Conservation (phyloP, 2,329 filamentous ascomycete genomes). For the Chaetomium olivaceum region DNA sequence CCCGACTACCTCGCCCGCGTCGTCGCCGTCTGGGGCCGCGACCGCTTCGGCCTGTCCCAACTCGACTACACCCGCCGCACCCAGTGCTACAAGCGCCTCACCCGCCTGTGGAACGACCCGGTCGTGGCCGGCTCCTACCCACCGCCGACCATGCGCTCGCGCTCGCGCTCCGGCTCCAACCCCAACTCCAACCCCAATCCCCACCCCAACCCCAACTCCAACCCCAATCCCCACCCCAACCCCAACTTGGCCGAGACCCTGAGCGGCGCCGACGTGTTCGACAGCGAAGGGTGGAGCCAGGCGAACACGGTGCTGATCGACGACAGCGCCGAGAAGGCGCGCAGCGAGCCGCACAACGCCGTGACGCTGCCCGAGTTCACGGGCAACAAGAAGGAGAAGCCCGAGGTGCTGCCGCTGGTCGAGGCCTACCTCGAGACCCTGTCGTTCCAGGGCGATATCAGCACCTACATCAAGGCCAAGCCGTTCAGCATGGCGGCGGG, state of each 20-base stretch:
- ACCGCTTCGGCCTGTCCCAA: constrained; percentile 67
- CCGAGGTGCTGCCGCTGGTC: constrained; percentile 55
- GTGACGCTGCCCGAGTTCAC: constrained; percentile 78
- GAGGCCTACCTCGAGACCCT: constrained; percentile 62
- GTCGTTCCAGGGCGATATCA: constrained; percentile 59
- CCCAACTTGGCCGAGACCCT: background rate
- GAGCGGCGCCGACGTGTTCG: background rate
- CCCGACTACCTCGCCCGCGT: constrained; percentile 55
- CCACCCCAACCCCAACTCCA: too few relatives aligned
- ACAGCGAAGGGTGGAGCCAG: constrained; percentile 66
- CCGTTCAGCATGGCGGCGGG: constrained; percentile 55
- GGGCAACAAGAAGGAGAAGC: constrained; percentile 45
- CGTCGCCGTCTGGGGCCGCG: constrained; percentile 74
- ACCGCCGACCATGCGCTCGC: constrained; percentile 27
- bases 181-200: too few relatives aligned
- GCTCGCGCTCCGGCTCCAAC: too few relatives aligned
- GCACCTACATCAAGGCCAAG: constrained; percentile 55
- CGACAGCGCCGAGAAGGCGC: constrained; percentile 78
- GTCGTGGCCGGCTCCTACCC: constrained; percentile 48
- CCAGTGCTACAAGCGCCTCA: constrained; percentile 87
- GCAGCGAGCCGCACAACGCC: constrained; percentile 80
- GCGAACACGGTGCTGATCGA: constrained; percentile 88
- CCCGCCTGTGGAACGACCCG: constrained; percentile 65
- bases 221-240: too few relatives aligned
- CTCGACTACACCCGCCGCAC: constrained; percentile 69